Percentiles rank a stretch among this genome's conserved stretches.
phyloP scores from a whole-genome alignment of 495 filamentous ascomycete genomes.

The Acidiella bohemica region DNA sequence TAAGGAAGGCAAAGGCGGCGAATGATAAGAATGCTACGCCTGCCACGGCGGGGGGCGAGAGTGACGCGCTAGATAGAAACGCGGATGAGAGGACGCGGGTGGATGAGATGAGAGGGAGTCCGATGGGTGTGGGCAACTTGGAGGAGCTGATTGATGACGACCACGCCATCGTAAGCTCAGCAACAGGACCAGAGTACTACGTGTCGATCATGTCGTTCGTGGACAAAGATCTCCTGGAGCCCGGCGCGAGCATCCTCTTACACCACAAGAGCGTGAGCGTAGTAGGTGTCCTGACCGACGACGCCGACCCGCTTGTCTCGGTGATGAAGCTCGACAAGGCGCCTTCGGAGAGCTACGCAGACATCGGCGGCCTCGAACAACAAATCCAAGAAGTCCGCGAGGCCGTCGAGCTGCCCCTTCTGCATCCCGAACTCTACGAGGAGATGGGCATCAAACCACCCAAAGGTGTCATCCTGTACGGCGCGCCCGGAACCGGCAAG shows the following conservation, averaged over 20 bases:
- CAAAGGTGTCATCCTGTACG: constrained; percentile 98
- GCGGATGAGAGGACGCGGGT: constrained; percentile 93
- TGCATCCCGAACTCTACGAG: constrained; percentile 96
- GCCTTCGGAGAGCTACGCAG: constrained; percentile 93
- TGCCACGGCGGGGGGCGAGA: constrained; percentile 39
- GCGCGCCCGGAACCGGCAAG: constrained; percentile 93
- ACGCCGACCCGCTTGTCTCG: constrained; percentile 87
- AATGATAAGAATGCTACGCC: constrained; percentile 45
- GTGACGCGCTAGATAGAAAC: constrained; percentile 61
- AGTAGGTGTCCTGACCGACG: constrained; percentile 92
- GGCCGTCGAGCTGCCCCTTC: constrained; percentile 86
- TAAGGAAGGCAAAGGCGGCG: constrained; percentile 76
- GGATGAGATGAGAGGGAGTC: constrained; percentile 96
- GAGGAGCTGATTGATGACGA: constrained; percentile 99
- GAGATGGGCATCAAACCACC: constrained; percentile 99
- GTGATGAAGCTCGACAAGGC: constrained; percentile 99
- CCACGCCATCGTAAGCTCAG: constrained; percentile 95
- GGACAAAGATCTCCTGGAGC: constrained; percentile 95
- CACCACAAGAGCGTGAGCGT: constrained; percentile 98
- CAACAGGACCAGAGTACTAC: constrained; percentile 96
- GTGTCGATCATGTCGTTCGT: constrained; percentile 99
- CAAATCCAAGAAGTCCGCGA: constrained; percentile 98
- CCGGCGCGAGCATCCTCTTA: constrained; percentile 85
- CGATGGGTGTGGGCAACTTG: constrained; percentile 95
- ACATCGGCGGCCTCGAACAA: constrained; percentile 88